phyloP scores from a whole-genome alignment of 495 filamentous ascomycete genomes.

The Aspergillus sclerotioniger region DNA sequence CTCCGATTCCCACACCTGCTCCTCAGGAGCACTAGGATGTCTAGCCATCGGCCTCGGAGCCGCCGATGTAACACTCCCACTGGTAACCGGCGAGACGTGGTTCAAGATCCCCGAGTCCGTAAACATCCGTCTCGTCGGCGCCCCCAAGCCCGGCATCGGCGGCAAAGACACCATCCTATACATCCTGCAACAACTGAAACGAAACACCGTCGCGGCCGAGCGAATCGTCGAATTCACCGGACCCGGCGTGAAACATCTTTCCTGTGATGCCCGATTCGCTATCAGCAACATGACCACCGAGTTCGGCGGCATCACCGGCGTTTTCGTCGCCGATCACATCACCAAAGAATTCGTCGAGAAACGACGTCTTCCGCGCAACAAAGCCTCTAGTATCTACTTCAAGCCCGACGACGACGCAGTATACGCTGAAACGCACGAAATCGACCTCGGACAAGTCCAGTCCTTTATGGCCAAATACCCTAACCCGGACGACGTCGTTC shows the following conservation, averaged over 20 bases:
- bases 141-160: conserved; percentile 35
- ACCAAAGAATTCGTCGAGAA: conserved; percentile 33
- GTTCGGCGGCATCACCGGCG: conserved; percentile 44
- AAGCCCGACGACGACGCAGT: conserved; percentile 35
- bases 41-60: conserved; percentile 45
- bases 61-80: conserved; percentile 43
- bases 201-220: conserved; percentile 46
- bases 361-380: conserved; percentile 28
- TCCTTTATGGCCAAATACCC: conserved; percentile 42
- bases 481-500: conserved; percentile 46
- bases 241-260: conserved; percentile 31
- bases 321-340: conserved; percentile 39
- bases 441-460: conserved; percentile 38
- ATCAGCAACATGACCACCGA: conserved; percentile 51
- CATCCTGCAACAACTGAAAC: conserved; percentile 40
- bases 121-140: conserved; percentile 35
- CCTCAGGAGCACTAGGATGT: conserved; percentile 38
- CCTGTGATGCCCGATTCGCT: conserved; percentile 46
- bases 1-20: conserved; percentile 49
- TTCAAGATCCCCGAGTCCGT: conserved; percentile 44
- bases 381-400: conserved; percentile 32
- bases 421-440: conserved; percentile 35
- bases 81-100: conserved; percentile 48
- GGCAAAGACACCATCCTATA: conserved; percentile 50
- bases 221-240: conserved; percentile 48